Percentiles rank a stretch among this genome's conserved stretches.
Conservation (phyloP, 768 basidiomycete species). For the Mrakia gelida region DNA sequence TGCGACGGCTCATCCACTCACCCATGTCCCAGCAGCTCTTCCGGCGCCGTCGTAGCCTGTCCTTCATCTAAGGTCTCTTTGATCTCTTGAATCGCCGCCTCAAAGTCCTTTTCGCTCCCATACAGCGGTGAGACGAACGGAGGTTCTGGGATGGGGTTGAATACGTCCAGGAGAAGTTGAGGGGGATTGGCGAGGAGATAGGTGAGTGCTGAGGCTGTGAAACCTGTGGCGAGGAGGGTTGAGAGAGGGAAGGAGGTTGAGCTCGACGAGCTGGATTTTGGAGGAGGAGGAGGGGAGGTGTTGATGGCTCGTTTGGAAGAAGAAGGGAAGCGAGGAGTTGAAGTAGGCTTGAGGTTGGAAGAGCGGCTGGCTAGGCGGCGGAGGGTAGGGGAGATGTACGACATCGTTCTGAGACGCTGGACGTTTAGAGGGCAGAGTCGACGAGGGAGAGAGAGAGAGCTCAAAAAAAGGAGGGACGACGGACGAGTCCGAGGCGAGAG, state of each 20-base stretch:
- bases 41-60: slow-evolving; percentile 37
- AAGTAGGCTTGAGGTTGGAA: no score
- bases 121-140: slow-evolving; percentile 30
- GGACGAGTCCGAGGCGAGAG: no score
- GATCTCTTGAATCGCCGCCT: slow-evolving; percentile 55
- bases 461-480: no score
- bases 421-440: no score
- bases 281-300: no score
- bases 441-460: no score
- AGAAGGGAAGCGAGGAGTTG: no score
- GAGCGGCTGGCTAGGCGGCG: no score
- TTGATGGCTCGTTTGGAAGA: no score
- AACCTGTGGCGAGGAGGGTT: slow-evolving; percentile 6
- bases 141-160: slow-evolving; percentile 26
- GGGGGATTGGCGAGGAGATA: slow-evolving; percentile 21
- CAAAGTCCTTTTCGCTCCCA: slow-evolving; percentile 57
- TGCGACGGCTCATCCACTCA: slow-evolving; percentile 44
- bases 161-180: slow-evolving; percentile 24
- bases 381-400: no score
- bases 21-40: slow-evolving; percentile 53
- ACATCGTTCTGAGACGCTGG: no score
- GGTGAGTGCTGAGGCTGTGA: slow-evolving; percentile 23
- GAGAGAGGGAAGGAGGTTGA: slow-evolving; percentile 10
- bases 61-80: slow-evolving; percentile 48
- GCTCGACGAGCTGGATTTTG: no score